Base-by-base conservation (phyloP, 2,329 filamentous ascomycete genomes). In the Penicillium decumbens region DNA sequence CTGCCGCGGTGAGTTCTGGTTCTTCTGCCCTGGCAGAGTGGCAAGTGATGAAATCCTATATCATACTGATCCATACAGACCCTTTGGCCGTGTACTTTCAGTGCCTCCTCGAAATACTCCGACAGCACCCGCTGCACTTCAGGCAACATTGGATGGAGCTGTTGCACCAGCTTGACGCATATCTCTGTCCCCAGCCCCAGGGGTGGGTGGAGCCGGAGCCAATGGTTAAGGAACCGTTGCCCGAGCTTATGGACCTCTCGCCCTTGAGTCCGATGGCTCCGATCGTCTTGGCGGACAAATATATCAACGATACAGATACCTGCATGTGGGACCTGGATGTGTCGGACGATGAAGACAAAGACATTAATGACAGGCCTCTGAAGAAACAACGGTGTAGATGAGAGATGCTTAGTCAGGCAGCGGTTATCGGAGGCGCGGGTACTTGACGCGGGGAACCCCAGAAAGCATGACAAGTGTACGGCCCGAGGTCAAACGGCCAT, bases 401-500 rank as follows among this genome's bases (percentile, higher is more conserved):
- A 9, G 43, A 12, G 25, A 28, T 8, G 49, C 41, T 51, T 47
- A 51, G 45, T 51, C 41, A 51, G 32, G 28, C 45, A 15, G 49
- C 49, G 49, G 41, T 51, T 49, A 45, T 52, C 50, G 50, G 47
- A 50, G 40, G 20, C 33, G n/a, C n/a, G n/a, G 15, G 15, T 18
- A 18, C 15, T 18, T 18, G 15, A 18, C 15, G 47, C 32, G 49
- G 49, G 45, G 44, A 48, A 45, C 50, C 47, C 41, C 47, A 53
- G 47, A 18, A 25, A 39, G 23, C 25, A 33, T 24, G 13, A 28
- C 44, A 29, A 38, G 12, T 20, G 23, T n/a, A 30, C 43, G 50
- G 50, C 40, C 50, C 50, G 50, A 53, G 50, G 50, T 49, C 28
- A 29, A 53, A 23, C 48, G 28, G 40, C 40, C 32, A 9, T 35